Evolutionary conservation across 164 flowering plant genomes (phyloP), one percentile per base, ranked within the genome.

Genomic region (Liriodendron chinense): DNA sequence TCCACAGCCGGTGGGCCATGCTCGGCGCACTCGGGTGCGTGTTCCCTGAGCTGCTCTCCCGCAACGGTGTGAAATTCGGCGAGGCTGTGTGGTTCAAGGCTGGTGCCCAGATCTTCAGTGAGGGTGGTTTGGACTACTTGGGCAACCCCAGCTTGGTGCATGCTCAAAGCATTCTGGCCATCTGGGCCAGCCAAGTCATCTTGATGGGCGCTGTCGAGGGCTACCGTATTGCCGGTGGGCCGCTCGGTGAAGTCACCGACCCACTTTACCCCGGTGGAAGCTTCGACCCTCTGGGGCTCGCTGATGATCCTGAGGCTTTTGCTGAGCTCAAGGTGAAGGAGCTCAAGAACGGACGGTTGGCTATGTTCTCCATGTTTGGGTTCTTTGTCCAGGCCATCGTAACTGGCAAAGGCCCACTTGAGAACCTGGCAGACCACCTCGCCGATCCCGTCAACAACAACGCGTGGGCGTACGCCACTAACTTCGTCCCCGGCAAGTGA

Each of bases 321-420:
- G 74, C 74, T 0, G 78, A 76, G 63, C 47, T 76, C n/a, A 76
- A 76, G 78, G 74, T 76, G 73, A 76, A 76, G 69, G 78, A 76
- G 74, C 18, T 76, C 69, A 76, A 76, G 74, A 76, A 76, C 47
- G 78, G 78, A 25, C 47, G 78, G 22, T 21, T 76, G 34, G 78
- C 78, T 73, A 76, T 76, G 78, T 76, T 76, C 69, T 76, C 78
- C 50, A 68, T 75, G 77, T 75, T 75, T 13, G 78, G 78, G 10
- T 76, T 76, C 78, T 76, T 70, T 28, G 74, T 76, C 26, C 78
- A 76, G 74, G 78, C 78, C 78, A 76, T 76, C 53, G 78, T 76
- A 16, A 76, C 78, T 34, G 74, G 78, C 21, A 76, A 76, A 69
- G 78, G 78, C 10, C 78, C 78, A 9, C 1, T 76, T 10, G 78